These are phyloP conservation scores for Alloteropsis semialata DNA, from an alignment of 176 grass and related monocot genomes.

Conservation along the genomic window DNA sequence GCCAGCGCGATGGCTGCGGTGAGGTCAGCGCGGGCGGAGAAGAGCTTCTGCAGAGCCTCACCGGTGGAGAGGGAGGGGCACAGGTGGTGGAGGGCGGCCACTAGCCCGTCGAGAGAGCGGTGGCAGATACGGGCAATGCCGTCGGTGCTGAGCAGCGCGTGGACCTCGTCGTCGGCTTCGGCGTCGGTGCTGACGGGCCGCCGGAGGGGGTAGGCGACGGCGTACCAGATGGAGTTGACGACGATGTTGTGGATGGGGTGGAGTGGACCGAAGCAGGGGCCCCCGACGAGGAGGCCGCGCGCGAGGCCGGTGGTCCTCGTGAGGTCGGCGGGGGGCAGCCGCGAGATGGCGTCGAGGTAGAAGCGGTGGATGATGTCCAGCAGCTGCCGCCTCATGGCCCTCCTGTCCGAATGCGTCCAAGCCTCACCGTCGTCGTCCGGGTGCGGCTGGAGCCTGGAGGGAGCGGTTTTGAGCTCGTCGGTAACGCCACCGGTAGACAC, in stretches of 20 bases:
- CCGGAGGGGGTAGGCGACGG: not conserved
- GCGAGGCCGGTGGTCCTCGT: not conserved
- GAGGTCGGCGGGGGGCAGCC: not conserved
- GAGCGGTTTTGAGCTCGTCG: no score
- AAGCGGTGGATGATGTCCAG: not conserved
- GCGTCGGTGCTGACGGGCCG: not conserved
- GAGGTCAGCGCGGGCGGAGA: not conserved
- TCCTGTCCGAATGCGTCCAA: not conserved
- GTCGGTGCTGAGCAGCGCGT: not conserved
- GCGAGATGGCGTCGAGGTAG: conserved; percentile 14
- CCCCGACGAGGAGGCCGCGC: not conserved
- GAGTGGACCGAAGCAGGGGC: conserved; percentile 14
- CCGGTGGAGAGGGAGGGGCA: conserved; percentile 8
- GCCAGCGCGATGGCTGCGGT: not conserved
- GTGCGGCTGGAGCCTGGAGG: no score
- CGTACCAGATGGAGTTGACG: conserved; percentile 12
- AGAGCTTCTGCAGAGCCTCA: conserved; percentile 14
- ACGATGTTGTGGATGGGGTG: conserved; percentile 4
- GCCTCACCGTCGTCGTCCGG: not conserved
- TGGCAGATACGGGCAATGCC: not conserved
- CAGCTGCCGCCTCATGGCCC: not conserved
- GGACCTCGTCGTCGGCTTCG: not conserved
- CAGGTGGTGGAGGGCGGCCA: not conserved
- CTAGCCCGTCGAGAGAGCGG: conserved; percentile 20
- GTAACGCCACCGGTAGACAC: no score